Evolutionary conservation across 2,329 filamentous ascomycete genomes (phyloP).

Genomic region (Paecilomyces dactylethromorphus): DNA sequence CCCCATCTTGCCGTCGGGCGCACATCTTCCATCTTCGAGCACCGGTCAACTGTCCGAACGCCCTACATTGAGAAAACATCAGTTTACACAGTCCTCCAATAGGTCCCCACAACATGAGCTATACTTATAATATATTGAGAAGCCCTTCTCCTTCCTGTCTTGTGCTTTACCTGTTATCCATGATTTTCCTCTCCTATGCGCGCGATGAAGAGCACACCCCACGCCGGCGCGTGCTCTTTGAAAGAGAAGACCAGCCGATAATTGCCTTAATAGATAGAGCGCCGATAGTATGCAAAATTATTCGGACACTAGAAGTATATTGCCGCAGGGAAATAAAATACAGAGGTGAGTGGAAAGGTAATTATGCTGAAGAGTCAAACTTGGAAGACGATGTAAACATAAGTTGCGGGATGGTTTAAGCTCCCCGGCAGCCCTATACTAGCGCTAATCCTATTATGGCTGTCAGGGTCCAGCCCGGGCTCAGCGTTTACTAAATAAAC

Average conservation of each 20-base stretch:
- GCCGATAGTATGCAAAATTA: neutral
- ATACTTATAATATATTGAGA: neutral
- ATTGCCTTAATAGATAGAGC: neutral
- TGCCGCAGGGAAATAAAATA: neutral
- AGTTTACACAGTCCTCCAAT: neutral
- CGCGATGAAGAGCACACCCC: neutral
- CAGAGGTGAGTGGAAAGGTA: neutral
- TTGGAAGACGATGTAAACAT: neutral
- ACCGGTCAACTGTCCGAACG: neutral
- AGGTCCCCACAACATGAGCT: neutral
- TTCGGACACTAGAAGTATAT: neutral
- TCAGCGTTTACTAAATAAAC: neutral
- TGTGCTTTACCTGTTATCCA: neutral
- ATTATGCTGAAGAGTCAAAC: neutral
- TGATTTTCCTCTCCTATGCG: neutral
- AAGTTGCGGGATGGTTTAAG: neutral
- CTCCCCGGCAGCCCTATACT: neutral
- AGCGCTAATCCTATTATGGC: neutral
- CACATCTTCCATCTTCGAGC: conserved; percentile 26
- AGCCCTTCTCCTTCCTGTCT: neutral
- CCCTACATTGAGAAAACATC: neutral
- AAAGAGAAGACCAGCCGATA: neutral
- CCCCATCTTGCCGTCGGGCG: conserved; percentile 37
- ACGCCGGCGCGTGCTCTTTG: neutral
- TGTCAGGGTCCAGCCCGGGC: neutral